Evolutionary conservation across 257 asterid genomes (phyloP).

Genomic region (Pogostemon cablin): DNA sequence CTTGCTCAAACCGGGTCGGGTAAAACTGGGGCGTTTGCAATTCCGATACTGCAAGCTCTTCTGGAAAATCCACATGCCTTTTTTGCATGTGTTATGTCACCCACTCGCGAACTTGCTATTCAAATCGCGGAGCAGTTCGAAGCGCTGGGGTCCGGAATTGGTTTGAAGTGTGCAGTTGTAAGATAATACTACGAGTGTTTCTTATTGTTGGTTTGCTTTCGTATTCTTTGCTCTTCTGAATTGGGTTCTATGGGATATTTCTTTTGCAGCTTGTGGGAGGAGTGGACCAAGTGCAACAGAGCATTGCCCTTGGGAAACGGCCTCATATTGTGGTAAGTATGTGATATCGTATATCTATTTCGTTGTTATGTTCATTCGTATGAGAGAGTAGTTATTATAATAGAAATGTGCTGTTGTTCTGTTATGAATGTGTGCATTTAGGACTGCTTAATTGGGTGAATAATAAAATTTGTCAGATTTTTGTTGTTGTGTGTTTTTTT

Average conservation of each 20-base stretch:
- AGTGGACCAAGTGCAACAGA: conserved; percentile 72
- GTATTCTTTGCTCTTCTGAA: neutral
- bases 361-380: neutral
- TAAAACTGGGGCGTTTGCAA: conserved; percentile 92
- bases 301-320: conserved; percentile 74
- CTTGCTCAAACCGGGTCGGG: conserved; percentile 99
- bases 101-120: conserved; percentile 88
- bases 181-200: neutral
- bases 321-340: conserved; percentile 84
- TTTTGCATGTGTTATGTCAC: conserved; percentile 89
- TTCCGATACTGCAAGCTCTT: conserved; percentile 82
- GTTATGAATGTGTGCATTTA: neutral
- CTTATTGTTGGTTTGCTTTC: neutral
- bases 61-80: conserved; percentile 74
- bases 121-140: conserved; percentile 89
- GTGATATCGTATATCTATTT: conserved; percentile 7
- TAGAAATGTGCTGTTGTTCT: neutral
- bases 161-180: conserved; percentile 79
- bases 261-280: conserved; percentile 89
- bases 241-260: conserved; percentile 22
- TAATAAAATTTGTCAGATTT: too few species aligned
- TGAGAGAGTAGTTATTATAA: neutral
- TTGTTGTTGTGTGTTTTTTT: too few species aligned
- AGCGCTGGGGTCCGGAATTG: conserved; percentile 86
- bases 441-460: too few species aligned